phyloP scores from a whole-genome alignment of 345 rosid species.

The Draba incana region DNA sequence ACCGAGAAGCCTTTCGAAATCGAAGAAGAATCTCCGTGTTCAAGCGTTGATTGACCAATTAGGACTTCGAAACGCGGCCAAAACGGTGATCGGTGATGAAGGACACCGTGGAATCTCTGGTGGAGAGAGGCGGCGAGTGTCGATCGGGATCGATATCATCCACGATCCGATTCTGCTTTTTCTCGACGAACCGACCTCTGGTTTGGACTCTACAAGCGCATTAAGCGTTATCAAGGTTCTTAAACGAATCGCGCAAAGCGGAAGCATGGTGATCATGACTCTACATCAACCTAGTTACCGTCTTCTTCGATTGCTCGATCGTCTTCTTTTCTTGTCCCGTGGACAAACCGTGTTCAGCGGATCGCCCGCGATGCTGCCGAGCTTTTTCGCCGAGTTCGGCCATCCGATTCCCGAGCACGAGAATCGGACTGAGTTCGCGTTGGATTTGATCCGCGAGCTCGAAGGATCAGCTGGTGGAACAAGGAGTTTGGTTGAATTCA shows the following conservation, averaged over 20 bases:
- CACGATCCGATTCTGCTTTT: slow-evolving; percentile 87
- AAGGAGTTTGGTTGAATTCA: slow-evolving; percentile 77
- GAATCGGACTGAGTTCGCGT: slow-evolving; percentile 82
- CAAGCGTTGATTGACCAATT: slow-evolving; percentile 83
- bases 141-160: slow-evolving; percentile 85
- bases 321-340: slow-evolving; percentile 73
- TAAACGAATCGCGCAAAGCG: slow-evolving; percentile 82
- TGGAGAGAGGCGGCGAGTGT: slow-evolving; percentile 85
- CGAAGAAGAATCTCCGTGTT: slow-evolving; percentile 71
- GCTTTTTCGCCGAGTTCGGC: slow-evolving; percentile 71
- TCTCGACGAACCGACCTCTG: slow-evolving; percentile 93
- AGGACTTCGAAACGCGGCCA: slow-evolving; percentile 78
- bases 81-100: slow-evolving; percentile 88
- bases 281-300: slow-evolving; percentile 91
- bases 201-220: slow-evolving; percentile 89
- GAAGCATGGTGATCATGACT: slow-evolving; percentile 90
- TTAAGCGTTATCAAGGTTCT: slow-evolving; percentile 84
- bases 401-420: slow-evolving; percentile 88
- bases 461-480: slow-evolving; percentile 89
- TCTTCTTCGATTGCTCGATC: slow-evolving; percentile 65
- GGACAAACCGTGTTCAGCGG: slow-evolving; percentile 95
- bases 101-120: slow-evolving; percentile 93
- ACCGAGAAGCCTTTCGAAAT: slow-evolving; percentile 69
- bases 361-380: slow-evolving; percentile 57
- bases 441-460: slow-evolving; percentile 78